These are phyloP conservation scores for Angomonas deanei DNA, from an alignment of 208 protist species.

Conservation along the genomic window DNA sequence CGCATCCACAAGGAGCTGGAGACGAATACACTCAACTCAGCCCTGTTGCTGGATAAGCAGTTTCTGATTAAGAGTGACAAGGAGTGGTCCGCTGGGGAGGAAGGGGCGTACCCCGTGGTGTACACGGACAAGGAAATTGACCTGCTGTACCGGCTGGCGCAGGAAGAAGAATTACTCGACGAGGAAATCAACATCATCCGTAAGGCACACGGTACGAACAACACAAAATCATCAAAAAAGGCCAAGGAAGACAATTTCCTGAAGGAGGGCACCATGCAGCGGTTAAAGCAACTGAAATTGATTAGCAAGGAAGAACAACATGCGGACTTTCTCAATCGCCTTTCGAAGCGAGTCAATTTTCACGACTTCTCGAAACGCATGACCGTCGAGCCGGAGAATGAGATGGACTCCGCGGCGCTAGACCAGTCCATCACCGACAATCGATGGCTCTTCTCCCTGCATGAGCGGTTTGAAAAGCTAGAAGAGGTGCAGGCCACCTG, in stretches of 20 bases:
- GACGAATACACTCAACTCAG: background rate
- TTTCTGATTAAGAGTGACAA: background rate
- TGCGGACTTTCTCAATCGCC: background rate
- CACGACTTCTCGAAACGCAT: background rate
- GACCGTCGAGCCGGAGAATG: background rate
- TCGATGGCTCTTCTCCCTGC: background rate
- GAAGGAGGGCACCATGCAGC: background rate
- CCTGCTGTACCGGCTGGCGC: background rate
- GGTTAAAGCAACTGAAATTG: background rate
- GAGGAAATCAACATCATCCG: background rate
- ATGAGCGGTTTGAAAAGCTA: background rate
- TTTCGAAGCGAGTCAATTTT: background rate
- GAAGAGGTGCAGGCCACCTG: background rate
- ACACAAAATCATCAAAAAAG: too few relatives aligned
- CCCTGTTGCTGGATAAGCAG: background rate
- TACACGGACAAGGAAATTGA: background rate
- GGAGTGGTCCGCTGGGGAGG: background rate
- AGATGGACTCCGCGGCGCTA: background rate
- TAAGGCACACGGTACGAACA: too few relatives aligned
- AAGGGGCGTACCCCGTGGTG: background rate
- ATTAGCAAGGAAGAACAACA: background rate
- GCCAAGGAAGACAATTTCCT: background rate
- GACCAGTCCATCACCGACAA: background rate
- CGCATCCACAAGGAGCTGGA: background rate
- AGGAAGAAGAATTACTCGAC: background rate